Evolutionary conservation across 2,329 filamentous ascomycete genomes (phyloP).

Genomic region (Phialemonium atrogriseum): DNA sequence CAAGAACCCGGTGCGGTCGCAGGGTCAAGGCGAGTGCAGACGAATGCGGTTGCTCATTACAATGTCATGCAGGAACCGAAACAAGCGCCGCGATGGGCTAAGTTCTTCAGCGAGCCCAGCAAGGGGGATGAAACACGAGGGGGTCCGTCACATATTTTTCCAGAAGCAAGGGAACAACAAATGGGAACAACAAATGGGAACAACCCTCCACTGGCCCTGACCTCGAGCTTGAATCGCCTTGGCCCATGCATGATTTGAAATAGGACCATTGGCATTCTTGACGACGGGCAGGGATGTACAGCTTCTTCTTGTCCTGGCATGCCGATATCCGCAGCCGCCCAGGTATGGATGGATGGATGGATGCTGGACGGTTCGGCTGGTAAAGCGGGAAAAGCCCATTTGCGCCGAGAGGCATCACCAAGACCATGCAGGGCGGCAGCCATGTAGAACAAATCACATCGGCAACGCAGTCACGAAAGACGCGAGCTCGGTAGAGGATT

Average conservation of each 20-base stretch:
- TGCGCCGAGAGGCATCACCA: too few relatives aligned
- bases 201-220: too few relatives aligned
- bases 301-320: background rate
- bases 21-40: background rate
- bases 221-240: too few relatives aligned
- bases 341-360: background rate
- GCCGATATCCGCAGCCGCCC: conserved; percentile 1
- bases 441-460: too few relatives aligned
- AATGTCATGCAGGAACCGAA: conserved; percentile 18
- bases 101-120: too few relatives aligned
- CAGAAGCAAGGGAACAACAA: conserved; percentile 18
- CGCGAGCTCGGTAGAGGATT: too few relatives aligned
- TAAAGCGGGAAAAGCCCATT: conserved; percentile 1
- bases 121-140: conserved; percentile 15
- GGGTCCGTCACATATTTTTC: conserved; percentile 17
- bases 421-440: too few relatives aligned
- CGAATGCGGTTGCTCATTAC: background rate
- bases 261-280: too few relatives aligned
- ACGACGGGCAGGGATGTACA: too few relatives aligned
- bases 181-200: too few relatives aligned
- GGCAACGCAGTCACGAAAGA: too few relatives aligned
- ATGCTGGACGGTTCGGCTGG: conserved; percentile 1
- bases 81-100: conserved; percentile 13
- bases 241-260: too few relatives aligned
- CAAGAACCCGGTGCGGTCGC: conserved; percentile 1